Percentiles rank a stretch among this genome's conserved stretches.
Evolutionary conservation across 805 yeast species (phyloP).

Genomic region (Candida quercuum): DNA sequence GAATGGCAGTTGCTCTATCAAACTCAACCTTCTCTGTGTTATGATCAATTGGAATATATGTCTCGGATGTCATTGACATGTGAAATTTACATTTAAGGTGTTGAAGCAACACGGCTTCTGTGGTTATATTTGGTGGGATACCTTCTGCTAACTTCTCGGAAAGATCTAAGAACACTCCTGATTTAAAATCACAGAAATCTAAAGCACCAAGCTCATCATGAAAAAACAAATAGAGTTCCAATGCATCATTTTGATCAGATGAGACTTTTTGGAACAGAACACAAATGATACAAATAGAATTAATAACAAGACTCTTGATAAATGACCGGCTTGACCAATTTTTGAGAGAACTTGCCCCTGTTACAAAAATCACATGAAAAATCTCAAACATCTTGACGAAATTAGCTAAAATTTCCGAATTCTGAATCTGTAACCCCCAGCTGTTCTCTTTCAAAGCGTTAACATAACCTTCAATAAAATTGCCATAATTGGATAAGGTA

Average conservation of each 20-base stretch:
- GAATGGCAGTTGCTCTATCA: conserved; percentile 32
- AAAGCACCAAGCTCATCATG: conserved; percentile 74
- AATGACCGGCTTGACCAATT: conserved; percentile 3
- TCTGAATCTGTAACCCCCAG: conserved; percentile 10
- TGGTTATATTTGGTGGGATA: conserved; percentile 31
- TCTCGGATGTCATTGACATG: conserved; percentile 51
- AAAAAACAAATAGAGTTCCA: conserved; percentile 48
- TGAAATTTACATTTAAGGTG: conserved; percentile 76
- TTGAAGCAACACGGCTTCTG: conserved; percentile 72
- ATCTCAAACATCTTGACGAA: conserved; percentile 33
- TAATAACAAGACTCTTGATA: conserved; percentile 32
- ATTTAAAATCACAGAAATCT: conserved; percentile 60
- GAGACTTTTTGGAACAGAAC: conserved; percentile 27
- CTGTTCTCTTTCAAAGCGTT: conserved; percentile 16
- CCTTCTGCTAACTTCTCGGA: conserved; percentile 49
- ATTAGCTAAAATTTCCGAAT: background rate
- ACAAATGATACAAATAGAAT: conserved; percentile 32
- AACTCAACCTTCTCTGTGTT: conserved; percentile 37
- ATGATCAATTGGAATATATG: conserved; percentile 65
- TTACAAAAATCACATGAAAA: conserved; percentile 36
- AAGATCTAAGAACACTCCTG: conserved; percentile 57
- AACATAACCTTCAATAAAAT: conserved; percentile 37
- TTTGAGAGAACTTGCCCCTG: too few relatives aligned
- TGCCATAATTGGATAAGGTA: conserved; percentile 49
- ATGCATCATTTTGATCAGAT: conserved; percentile 21